phyloP scores from a whole-genome alignment of 257 asterid genomes.

The Verbena officinalis region DNA sequence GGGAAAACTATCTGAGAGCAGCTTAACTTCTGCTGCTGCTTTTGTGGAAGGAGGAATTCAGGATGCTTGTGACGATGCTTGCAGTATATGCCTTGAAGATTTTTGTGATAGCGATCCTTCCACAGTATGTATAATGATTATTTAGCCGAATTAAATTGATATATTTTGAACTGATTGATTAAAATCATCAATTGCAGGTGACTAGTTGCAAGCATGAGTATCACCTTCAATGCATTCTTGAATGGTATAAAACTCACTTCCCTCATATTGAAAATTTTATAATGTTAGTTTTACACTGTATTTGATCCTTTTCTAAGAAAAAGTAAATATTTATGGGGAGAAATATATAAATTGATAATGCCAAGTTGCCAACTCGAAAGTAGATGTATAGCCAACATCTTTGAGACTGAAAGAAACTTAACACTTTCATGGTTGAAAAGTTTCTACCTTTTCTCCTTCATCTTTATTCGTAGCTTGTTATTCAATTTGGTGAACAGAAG shows the following conservation, averaged over 20 bases:
- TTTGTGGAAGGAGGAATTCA: slow-evolving; percentile 97
- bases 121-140: slow-evolving; percentile 47
- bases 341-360: no score
- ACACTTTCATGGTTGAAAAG: background rate
- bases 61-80: slow-evolving; percentile 89
- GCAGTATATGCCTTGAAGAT: slow-evolving; percentile 92
- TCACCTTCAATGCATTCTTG: slow-evolving; percentile 92
- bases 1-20: slow-evolving; percentile 53
- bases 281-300: background rate
- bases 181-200: slow-evolving; percentile 52
- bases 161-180: slow-evolving; percentile 14
- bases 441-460: background rate
- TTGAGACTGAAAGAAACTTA: background rate
- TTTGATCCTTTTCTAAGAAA: slow-evolving; percentile 8
- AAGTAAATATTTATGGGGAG: no score
- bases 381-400: no score
- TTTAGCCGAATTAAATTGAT: background rate
- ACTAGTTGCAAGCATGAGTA: slow-evolving; percentile 90
- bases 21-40: slow-evolving; percentile 78
- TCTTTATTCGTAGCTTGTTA: background rate
- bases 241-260: slow-evolving; percentile 53
- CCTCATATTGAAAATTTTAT: background rate
- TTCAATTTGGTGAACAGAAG: background rate
- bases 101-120: slow-evolving; percentile 84
- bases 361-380: no score